A percentile compares a stretch with the other conserved stretches of the same genome.
These are phyloP conservation scores for Sanghuangporus sanghuang DNA, from an alignment of 1,284 basidiomycete genomes.

Conservation along the genomic window DNA sequence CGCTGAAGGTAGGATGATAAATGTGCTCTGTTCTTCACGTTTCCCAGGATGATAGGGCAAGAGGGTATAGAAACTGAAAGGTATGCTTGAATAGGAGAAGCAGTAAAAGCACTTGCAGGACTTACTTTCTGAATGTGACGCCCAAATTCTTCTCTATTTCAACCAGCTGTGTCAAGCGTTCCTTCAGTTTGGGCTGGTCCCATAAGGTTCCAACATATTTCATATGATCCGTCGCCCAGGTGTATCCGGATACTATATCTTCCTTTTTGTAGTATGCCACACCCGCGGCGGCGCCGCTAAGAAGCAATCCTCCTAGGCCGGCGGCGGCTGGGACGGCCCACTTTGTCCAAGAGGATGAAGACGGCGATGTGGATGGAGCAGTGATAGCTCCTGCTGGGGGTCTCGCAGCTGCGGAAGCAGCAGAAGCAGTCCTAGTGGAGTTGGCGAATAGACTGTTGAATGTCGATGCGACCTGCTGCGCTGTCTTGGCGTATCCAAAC, in stretches of 20 bases:
- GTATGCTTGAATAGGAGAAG: not conserved
- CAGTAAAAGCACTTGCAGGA: conserved; percentile 7
- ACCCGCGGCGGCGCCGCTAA: conserved; percentile 84
- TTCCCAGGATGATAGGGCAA: conserved; percentile 58
- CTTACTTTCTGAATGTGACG: conserved; percentile 73
- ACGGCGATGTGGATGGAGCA: conserved; percentile 22
- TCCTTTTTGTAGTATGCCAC: conserved; percentile 76
- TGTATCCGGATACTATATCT: conserved; percentile 66
- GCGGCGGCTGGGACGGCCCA: conserved; percentile 59
- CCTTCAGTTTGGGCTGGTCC: conserved; percentile 65
- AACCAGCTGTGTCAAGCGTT: conserved; percentile 59
- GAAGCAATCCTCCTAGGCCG: conserved; percentile 60
- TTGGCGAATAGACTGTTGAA: conserved; percentile 47
- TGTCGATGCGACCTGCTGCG: conserved; percentile 48
- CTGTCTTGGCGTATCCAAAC: conserved; percentile 65
- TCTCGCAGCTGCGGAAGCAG: conserved; percentile 27
- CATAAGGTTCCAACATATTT: conserved; percentile 86
- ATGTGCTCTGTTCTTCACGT: conserved; percentile 57
- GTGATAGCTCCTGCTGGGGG: conserved; percentile 25
- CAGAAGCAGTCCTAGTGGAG: conserved; percentile 41
- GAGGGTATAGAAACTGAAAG: conserved; percentile 67
- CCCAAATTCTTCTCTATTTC: conserved; percentile 55
- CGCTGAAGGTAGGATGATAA: conserved; percentile 66
- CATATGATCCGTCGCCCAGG: conserved; percentile 85
- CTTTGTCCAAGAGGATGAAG: conserved; percentile 41